phyloP scores from a whole-genome alignment of 2,329 filamentous ascomycete species.

The Knoxdaviesia proteae region DNA sequence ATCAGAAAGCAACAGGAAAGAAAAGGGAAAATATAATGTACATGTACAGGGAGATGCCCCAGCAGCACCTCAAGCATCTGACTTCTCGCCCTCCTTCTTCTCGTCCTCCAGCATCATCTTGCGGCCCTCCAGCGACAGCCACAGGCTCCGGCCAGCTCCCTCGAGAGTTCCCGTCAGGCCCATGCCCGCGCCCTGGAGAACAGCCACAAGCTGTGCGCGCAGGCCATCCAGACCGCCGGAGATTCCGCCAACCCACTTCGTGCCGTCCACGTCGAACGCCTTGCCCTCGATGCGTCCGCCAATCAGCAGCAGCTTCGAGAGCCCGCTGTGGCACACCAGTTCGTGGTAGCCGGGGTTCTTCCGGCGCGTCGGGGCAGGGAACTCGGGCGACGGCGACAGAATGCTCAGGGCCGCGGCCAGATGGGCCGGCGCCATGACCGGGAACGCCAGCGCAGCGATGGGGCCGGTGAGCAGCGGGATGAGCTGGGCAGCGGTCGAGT shows the following conservation, averaged over 20 bases:
- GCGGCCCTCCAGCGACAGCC: constrained; percentile 71
- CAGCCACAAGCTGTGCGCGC: constrained; percentile 56
- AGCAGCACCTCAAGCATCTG: no score
- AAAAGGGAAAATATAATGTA: no score
- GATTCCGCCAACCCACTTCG: constrained; percentile 49
- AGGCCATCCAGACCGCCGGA: constrained; percentile 64
- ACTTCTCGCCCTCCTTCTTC: constrained; percentile 8
- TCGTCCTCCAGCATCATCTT: constrained; percentile 66
- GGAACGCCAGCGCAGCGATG: constrained; percentile 60
- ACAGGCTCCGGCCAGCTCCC: constrained; percentile 59
- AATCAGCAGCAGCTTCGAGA: constrained; percentile 73
- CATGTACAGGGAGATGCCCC: no score
- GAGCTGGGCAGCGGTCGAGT: constrained; percentile 30
- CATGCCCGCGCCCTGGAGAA: constrained; percentile 64
- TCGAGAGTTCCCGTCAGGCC: constrained; percentile 63
- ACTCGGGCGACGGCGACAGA: constrained; percentile 50
- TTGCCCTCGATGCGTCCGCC: constrained; percentile 74
- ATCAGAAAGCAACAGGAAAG: no score
- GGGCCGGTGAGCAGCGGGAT: constrained; percentile 65
- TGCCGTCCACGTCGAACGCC: constrained; percentile 56
- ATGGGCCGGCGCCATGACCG: constrained; percentile 63
- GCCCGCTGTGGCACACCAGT: constrained; percentile 50
- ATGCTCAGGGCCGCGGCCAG: constrained; percentile 63
- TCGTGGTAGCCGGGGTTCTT: constrained; percentile 70
- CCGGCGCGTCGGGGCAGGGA: constrained; percentile 58